These are phyloP conservation scores for Flammula alnicola DNA, from an alignment of 1,284 basidiomycete species.

Conservation along the genomic window DNA sequence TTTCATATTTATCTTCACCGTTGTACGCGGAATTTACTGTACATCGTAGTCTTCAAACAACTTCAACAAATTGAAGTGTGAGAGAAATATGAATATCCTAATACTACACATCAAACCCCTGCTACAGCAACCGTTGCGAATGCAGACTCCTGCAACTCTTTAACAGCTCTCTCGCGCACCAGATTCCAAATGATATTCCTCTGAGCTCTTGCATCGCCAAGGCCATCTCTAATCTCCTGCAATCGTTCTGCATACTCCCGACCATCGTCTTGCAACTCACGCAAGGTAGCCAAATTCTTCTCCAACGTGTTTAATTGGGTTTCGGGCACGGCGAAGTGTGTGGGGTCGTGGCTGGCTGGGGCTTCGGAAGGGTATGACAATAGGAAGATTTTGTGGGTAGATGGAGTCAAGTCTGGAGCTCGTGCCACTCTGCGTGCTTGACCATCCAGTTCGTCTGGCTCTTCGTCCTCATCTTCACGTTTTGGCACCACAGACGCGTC, in stretches of 20 bases:
- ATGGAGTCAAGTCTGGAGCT: slow-evolving; percentile 67
- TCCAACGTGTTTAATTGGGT: slow-evolving; percentile 71
- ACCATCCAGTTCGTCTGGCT: slow-evolving; percentile 52
- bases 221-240: slow-evolving; percentile 75
- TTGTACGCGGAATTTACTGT: not conserved
- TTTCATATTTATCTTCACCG: not conserved
- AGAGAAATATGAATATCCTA: not conserved
- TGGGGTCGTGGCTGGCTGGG: slow-evolving; percentile 53
- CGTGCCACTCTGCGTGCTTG: slow-evolving; percentile 55
- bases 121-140: slow-evolving; percentile 40
- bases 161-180: slow-evolving; percentile 71
- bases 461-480: slow-evolving; percentile 66
- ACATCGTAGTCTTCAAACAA: not conserved
- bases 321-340: slow-evolving; percentile 66
- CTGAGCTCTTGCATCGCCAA: slow-evolving; percentile 73
- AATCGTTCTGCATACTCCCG: slow-evolving; percentile 81
- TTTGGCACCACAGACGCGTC: slow-evolving; percentile 58
- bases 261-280: slow-evolving; percentile 81
- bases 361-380: slow-evolving; percentile 48
- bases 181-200: slow-evolving; percentile 73
- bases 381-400: slow-evolving; percentile 70
- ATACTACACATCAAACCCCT: slow-evolving; percentile 14
- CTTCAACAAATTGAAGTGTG: not conserved
- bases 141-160: slow-evolving; percentile 70
- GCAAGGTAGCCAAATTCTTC: slow-evolving; percentile 68